Base-by-base conservation (phyloP, 257 asterid species). In the Salvia rosmarinus region DNA sequence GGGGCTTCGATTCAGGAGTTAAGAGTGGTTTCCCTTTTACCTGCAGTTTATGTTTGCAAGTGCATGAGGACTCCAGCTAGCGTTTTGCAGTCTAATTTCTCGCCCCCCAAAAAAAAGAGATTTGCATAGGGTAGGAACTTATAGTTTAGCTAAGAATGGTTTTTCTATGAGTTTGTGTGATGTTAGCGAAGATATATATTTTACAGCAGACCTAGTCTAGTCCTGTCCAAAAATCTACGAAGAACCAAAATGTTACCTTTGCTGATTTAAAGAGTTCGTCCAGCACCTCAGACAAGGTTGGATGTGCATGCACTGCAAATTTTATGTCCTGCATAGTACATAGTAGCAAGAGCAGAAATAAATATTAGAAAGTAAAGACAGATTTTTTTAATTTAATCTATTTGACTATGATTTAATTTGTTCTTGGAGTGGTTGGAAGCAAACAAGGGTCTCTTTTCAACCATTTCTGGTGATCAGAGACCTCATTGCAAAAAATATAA, bases 261-360 rank as follows among this genome's bases (percentile, higher is more conserved):
- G 96, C 95, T 71, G 95, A 83, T 85, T 91, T 89, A 75, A 86
- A 91, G 79, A 91, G 95, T 71, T 91, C 98, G 50, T 91, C 98
- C 39, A 91, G 84, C 66, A 91, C 98, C 82, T 91, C 98, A 49
- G 98, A 91, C 85, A 91, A 82, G 72, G 98, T 91, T 67, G 98
- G 98, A 83, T 91, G 98, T 13, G 98, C 98, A 55, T 91, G 98
- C 77, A 91, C 96, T n/a, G 98, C 96, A 59, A 79, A 79, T 74
- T 91, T 91, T 46, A 91, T 71, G 81, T 91, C 98, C 98, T 91
- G 90, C 62, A 76, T 54, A 75, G 73, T 82, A 83, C 63, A 71
- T 59, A 67, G 75, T 21, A 74, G 72, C 35, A 59, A 72, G 49
- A 65, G 49, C 52, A 74, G 72, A 75, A 55, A 64, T 40, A 63